Base-by-base conservation (phyloP, 345 rosid species). In the Linum lewisii region DNA sequence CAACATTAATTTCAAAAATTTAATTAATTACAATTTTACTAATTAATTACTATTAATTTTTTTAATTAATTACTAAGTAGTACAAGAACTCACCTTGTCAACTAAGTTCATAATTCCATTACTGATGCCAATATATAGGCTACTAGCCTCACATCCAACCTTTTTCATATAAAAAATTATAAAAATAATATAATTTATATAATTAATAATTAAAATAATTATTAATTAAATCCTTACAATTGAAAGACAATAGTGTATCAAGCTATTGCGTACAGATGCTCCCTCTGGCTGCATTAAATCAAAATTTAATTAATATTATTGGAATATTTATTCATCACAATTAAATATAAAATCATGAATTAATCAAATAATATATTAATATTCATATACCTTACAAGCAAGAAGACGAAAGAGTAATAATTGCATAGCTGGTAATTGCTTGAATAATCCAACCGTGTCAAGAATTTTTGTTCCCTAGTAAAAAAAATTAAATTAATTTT, bases 241-340 rank as follows among this genome's bases (percentile, higher is more conserved):
- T 53, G 83, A 70, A 57, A 78, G 63, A 51, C 71, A 72, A 32
- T 55, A 66, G 21, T 59, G 74, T 65, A 75, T 64, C 66, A 78
- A 67, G 58, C 25, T 26, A 59, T 71, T 79, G 54, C 52, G 13
- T 0, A 59, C 47, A 36, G 73, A 60, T n/a, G 66, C 64, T 11
- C 79, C 82, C 32, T 65, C 73, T 60, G 82, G 82, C 78, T 73
- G 79, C 69, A 67, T 9, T 62, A 61, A 24, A 16, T 9, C 14
- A 52, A 52, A 5, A 52, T 2, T 5, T 26, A 26, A 26, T 1
- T 23, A 8, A 8, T 10, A 21, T 20, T 20, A 8, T 19, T 19
- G 24, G 19, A n/a, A 19, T 20, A 52, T 20, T 1, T 2, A 52
- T 23, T 52, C 6, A 26, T 52, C 24, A 52, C 6, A 1, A 5